Conservation (phyloP, 1,284 basidiomycete genomes). For the Xerocomus amazonicus region DNA sequence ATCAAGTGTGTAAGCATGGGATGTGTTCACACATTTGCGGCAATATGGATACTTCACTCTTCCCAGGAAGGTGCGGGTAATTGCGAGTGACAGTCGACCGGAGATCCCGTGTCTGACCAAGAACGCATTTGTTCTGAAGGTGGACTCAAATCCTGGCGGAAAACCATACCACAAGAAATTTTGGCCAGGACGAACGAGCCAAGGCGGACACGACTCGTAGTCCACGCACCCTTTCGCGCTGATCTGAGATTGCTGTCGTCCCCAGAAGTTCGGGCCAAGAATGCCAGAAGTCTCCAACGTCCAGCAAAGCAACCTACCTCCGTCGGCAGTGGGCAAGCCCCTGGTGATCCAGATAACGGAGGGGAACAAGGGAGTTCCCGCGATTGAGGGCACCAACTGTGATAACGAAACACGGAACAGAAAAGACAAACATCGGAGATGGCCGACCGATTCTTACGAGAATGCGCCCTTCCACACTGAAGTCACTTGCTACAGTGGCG, state of each 20-base stretch:
- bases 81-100: slow-evolving; percentile 13
- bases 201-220: neutral
- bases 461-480: slow-evolving; percentile 1
- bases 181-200: slow-evolving; percentile 2
- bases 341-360: slow-evolving; percentile 21
- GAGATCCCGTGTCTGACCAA: slow-evolving; percentile 10
- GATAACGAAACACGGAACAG: slow-evolving; percentile 1
- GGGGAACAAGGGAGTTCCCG: slow-evolving; percentile 2
- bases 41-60: slow-evolving; percentile 17
- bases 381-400: neutral
- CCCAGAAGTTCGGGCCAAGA: slow-evolving; percentile 7
- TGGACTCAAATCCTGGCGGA: too few relatives aligned
- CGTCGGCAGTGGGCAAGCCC: slow-evolving; percentile 14
- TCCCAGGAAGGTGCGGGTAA: slow-evolving; percentile 3
- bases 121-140: too few relatives aligned
- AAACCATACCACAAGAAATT: neutral
- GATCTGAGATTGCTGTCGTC: slow-evolving; percentile 22
- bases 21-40: slow-evolving; percentile 16
- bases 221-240: slow-evolving; percentile 2
- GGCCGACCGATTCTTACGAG: slow-evolving; percentile 18
- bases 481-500: slow-evolving; percentile 18
- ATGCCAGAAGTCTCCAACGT: slow-evolving; percentile 15
- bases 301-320: slow-evolving; percentile 10
- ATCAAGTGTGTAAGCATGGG: slow-evolving; percentile 8
- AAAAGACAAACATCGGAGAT: slow-evolving; percentile 11